Evolutionary conservation across 2,329 filamentous ascomycete species (phyloP), one percentile per base, ranked within the genome.

Genomic region (Calonectria leucothoes): DNA sequence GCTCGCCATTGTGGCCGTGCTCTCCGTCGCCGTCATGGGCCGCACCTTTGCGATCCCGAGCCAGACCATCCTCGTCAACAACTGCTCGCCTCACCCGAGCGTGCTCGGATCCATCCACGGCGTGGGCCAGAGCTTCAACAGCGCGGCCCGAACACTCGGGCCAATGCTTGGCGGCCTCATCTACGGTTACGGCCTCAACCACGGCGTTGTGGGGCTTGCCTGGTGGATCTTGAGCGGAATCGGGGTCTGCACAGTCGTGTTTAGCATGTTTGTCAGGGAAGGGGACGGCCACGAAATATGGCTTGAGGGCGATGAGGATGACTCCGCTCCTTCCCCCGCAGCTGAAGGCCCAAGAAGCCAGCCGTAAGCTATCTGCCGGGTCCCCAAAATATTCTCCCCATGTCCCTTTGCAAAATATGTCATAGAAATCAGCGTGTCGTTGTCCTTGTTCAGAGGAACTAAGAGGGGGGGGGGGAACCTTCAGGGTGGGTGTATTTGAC

Each of bases 211-310:
- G 0, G 92, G 91, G 1, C 84, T 89, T 10, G 88, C 90, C 0
- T 93, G 89, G 84, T 93, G 91, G 91, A 84, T 85, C 0, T 80
- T 93, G 49, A 86, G 86, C 14, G 82, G 83, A 4, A 84, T 91
- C 10, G 90, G 90, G 0, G 74, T 89, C 0, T 82, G 85, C 27
- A 89, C 88, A 0, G 81, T 87, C 23, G 72, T 89, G 6, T 87
- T 88, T 6, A 92, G 89, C 67, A 86, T 88, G 76, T 87, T 89
- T 72, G 89, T 93, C 11, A 84, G 83, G 66, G 92, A 93, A 76
- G 91, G 92, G 0, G 85, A 92, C 78, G 92, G 92, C 0, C 91
- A 93, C 80, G 92, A 93, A 81, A 90, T 93, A 57, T 87, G 91
- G 86, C 81, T 93, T 2, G 90, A 92, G 33, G 92, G 91, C 0